These are phyloP conservation scores for Exidia glandulosa DNA, from an alignment of 768 basidiomycete species.

Conservation along the genomic window DNA sequence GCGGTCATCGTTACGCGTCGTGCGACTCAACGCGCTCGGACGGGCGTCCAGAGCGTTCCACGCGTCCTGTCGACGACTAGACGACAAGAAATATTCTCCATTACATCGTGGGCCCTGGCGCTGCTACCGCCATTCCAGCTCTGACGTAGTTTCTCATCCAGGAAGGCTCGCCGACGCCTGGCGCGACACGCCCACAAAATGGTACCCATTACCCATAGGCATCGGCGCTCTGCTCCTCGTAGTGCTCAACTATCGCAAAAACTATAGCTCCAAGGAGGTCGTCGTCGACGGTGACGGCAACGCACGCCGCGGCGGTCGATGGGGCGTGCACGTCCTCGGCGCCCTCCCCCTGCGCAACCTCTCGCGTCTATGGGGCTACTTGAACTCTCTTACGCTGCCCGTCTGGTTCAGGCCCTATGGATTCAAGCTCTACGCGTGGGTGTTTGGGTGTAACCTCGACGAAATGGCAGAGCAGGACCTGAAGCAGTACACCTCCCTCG, in stretches of 20 bases:
- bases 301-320: conserved; percentile 14
- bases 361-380: conserved; percentile 91
- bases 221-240: conserved; percentile 81
- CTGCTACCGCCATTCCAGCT: too few species aligned
- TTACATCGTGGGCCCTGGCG: too few species aligned
- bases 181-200: conserved; percentile 81
- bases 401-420: conserved; percentile 92
- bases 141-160: too few species aligned
- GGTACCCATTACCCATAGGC: conserved; percentile 90
- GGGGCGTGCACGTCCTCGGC: conserved; percentile 78
- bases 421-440: conserved; percentile 69
- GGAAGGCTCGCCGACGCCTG: conserved; percentile 54
- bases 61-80: too few species aligned
- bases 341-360: conserved; percentile 89
- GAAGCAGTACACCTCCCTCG: conserved; percentile 70
- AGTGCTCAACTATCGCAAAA: conserved; percentile 62
- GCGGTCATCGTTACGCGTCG: too few species aligned
- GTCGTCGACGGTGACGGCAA: conserved; percentile 75
- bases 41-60: too few species aligned
- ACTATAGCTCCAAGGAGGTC: conserved; percentile 37
- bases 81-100: too few species aligned
- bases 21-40: too few species aligned
- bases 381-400: conserved; percentile 88
- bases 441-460: conserved; percentile 88
- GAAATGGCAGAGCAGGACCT: conserved; percentile 79